Evolutionary conservation across 2,329 filamentous ascomycete genomes (phyloP).

Genomic region (Cladosporium oxysporum): DNA sequence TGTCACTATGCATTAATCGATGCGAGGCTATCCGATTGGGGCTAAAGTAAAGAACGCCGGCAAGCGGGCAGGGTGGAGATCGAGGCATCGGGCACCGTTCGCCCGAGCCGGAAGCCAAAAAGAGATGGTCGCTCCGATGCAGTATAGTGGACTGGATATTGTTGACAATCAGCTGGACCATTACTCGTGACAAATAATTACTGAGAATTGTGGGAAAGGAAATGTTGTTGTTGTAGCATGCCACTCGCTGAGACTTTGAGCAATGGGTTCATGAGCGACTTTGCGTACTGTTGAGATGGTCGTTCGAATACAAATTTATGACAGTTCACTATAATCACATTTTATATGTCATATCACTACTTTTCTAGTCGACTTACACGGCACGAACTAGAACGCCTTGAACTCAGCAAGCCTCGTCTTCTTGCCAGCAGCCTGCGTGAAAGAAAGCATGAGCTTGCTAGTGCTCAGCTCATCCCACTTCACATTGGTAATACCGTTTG

Average conservation of each 20-base stretch:
- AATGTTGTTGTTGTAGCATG: too few species aligned
- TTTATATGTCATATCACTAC: not conserved
- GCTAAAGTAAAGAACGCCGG: not conserved
- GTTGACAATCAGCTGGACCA: too few species aligned
- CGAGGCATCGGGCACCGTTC: not conserved
- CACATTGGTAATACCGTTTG: conserved; percentile 42
- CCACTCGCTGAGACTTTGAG: too few species aligned
- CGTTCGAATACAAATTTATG: not conserved
- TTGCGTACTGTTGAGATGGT: too few species aligned
- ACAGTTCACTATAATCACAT: not conserved
- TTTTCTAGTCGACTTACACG: not conserved
- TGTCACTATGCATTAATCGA: not conserved
- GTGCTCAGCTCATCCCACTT: conserved; percentile 35
- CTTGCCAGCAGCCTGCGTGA: conserved; percentile 36
- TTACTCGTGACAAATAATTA: too few species aligned
- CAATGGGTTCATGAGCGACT: too few species aligned
- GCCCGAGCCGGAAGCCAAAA: not conserved
- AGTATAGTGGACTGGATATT: too few species aligned
- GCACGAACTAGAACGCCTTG: conserved; percentile 35
- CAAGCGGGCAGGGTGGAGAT: not conserved
- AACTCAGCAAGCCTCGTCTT: conserved; percentile 43
- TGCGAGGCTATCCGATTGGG: not conserved
- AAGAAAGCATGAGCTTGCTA: conserved; percentile 36
- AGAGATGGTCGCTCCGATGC: not conserved
- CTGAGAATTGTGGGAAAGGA: too few species aligned